Conservation (phyloP, 202 grass and related monocot genomes). For the Schoenoplectus tabernaemontani region DNA sequence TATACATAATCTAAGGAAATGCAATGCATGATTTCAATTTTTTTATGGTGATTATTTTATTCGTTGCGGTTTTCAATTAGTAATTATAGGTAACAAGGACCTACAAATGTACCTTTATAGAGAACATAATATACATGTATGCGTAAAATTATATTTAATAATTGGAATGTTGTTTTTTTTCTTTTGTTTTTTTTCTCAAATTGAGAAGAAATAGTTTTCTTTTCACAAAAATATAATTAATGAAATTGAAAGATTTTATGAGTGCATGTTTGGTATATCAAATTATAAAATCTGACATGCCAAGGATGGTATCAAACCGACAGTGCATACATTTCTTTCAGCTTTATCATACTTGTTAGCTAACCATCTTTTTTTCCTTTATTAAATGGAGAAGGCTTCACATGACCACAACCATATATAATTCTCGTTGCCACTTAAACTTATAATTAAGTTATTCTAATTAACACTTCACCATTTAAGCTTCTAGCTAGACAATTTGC, state of each 20-base stretch:
- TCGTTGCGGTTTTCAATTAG: neutral
- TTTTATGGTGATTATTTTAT: slow-evolving; percentile 1
- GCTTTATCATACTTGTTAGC: neutral
- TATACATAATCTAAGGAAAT: neutral
- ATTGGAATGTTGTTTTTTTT: neutral
- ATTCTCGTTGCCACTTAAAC: neutral
- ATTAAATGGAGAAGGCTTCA: neutral
- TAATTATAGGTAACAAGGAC: neutral
- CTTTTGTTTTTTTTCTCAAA: neutral
- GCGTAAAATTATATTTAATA: neutral
- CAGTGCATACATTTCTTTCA: neutral
- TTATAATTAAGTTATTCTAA: neutral
- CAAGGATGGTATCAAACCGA: neutral
- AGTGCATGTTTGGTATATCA: neutral
- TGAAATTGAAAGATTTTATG: neutral
- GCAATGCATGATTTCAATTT: neutral
- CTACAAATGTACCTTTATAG: neutral
- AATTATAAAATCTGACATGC: neutral
- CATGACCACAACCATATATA: neutral
- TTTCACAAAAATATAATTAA: neutral
- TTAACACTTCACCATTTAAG: neutral
- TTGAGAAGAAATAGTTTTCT: neutral
- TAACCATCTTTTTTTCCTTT: neutral
- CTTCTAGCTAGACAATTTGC: neutral
- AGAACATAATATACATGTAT: neutral